phyloP scores from a whole-genome alignment of 2,329 filamentous ascomycete genomes.

The Neonectria neomacrospora region DNA sequence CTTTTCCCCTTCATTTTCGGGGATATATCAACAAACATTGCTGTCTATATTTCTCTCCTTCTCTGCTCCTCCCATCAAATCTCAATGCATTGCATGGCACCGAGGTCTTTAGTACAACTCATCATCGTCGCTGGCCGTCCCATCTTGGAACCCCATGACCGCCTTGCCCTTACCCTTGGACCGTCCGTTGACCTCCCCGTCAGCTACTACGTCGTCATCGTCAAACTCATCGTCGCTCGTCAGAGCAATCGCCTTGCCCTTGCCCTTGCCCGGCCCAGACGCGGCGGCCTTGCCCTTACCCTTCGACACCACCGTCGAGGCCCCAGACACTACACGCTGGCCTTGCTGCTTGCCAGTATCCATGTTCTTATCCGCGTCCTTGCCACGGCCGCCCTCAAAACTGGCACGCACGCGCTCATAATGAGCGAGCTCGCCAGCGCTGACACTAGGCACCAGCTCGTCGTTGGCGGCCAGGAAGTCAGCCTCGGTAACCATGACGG shows the following conservation, averaged over 20 bases:
- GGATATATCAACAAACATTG: slow-evolving; percentile 32
- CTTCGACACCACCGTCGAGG: slow-evolving; percentile 43
- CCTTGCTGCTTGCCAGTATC: slow-evolving; percentile 48
- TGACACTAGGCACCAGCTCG: slow-evolving; percentile 94
- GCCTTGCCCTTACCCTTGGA: slow-evolving; percentile 69
- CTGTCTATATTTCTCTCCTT: slow-evolving; percentile 24
- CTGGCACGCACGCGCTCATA: slow-evolving; percentile 85
- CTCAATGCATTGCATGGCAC: background rate
- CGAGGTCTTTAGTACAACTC: slow-evolving; percentile 60
- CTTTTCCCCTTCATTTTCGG: slow-evolving; percentile 30
- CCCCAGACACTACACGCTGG: slow-evolving; percentile 41
- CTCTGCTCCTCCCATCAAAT: slow-evolving; percentile 10
- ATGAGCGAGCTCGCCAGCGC: slow-evolving; percentile 88
- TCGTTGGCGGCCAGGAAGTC: slow-evolving; percentile 85
- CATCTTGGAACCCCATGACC: slow-evolving; percentile 62
- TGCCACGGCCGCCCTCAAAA: slow-evolving; percentile 74
- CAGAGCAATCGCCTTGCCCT: slow-evolving; percentile 48
- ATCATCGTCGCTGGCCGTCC: slow-evolving; percentile 67
- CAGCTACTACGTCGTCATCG: slow-evolving; percentile 48
- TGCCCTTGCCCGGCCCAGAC: slow-evolving; percentile 43
- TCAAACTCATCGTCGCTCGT: slow-evolving; percentile 49
- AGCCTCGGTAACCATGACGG: slow-evolving; percentile 87
- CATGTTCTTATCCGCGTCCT: slow-evolving; percentile 48
- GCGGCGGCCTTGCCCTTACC: slow-evolving; percentile 50
- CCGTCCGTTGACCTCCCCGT: slow-evolving; percentile 47